These are phyloP conservation scores for Boletus sensibilis DNA, from an alignment of 768 basidiomycete genomes.

Conservation along the genomic window DNA sequence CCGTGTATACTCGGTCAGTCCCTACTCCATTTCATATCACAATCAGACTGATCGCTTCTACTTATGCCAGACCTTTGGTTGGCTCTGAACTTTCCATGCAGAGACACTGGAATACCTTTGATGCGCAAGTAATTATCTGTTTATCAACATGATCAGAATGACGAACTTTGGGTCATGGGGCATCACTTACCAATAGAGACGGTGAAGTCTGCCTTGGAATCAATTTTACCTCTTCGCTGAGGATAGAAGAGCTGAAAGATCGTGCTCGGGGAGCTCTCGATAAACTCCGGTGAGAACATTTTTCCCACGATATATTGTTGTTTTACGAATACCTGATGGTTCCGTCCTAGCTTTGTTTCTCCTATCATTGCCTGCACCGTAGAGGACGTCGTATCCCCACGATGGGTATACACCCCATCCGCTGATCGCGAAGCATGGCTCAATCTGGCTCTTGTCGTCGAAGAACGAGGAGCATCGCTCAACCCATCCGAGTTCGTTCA, in stretches of 20 bases:
- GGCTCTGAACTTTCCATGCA: conserved; percentile 19
- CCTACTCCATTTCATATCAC: neutral
- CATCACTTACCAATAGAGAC: conserved; percentile 1
- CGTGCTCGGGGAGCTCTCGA: conserved; percentile 15
- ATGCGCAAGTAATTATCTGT: conserved; percentile 8
- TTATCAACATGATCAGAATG: neutral
- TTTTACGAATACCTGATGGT: neutral
- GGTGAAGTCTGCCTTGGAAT: conserved; percentile 19
- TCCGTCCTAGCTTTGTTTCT: conserved; percentile 13
- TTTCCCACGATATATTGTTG: neutral
- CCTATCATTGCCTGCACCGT: conserved; percentile 18
- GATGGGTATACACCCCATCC: conserved; percentile 24
- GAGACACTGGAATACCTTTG: conserved; percentile 8
- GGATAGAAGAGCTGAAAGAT: conserved; percentile 1
- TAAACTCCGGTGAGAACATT: conserved; percentile 18
- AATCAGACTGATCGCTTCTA: neutral
- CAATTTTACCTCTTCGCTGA: conserved; percentile 14
- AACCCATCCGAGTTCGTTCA: conserved; percentile 17
- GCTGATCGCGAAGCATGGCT: conserved; percentile 24
- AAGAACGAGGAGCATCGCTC: conserved; percentile 17
- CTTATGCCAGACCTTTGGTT: conserved; percentile 6
- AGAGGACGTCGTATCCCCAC: conserved; percentile 13
- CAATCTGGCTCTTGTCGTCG: conserved; percentile 16
- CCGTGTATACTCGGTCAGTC: conserved; percentile 19
- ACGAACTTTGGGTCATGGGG: neutral